Evolutionary conservation across 441 rosid genomes (phyloP), one percentile per base, ranked within the genome.

Genomic region (Euphorbia schlechtendalii): DNA sequence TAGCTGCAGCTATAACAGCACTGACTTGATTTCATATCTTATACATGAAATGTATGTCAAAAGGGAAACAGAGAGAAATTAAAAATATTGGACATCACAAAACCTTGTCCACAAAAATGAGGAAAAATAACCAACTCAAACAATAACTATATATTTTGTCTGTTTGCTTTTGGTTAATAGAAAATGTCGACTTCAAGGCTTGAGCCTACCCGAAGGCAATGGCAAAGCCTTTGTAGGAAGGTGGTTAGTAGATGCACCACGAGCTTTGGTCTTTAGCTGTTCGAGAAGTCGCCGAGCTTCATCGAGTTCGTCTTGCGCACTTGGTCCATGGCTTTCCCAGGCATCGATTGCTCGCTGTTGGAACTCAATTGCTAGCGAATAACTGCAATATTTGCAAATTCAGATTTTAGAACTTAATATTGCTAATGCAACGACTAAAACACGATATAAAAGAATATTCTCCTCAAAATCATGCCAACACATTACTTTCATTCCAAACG

Each of bases 251-350:
- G 79, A 70, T 1, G 81, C 79, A 32, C 81, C 86, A 15, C 63
- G 78, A 58, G 90, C 90, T 73, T 84, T 86, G 63, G 73, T 73
- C 77, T 87, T 79, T 70, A 90, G 67, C 58, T 90, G 83, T 76
- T 84, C 83, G 15, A 88, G 82, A 58, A 82, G 66, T 63, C 64
- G 77, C 20, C 38, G 71, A 3, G 95, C 95, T 69, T 86, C 97
- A 65, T 40, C 73, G 64, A 93, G 85, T 71, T 88, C 95, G 20
- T 81, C 91, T 75, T 76, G 69, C 28, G 83, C 90, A 59, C 82
- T 81, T 14, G 80, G 76, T 69, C 99, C 95, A 67, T 88, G 98
- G 76, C 88, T 80, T 41, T 88, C 90, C 99, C 95, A 93, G 69
- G 90, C 93, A 72, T 83, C 84, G 22, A 93, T 70, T 25, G 70